phyloP scores from a whole-genome alignment of 108 stramenopile genomes.

The Cyclotella kingstonii region DNA sequence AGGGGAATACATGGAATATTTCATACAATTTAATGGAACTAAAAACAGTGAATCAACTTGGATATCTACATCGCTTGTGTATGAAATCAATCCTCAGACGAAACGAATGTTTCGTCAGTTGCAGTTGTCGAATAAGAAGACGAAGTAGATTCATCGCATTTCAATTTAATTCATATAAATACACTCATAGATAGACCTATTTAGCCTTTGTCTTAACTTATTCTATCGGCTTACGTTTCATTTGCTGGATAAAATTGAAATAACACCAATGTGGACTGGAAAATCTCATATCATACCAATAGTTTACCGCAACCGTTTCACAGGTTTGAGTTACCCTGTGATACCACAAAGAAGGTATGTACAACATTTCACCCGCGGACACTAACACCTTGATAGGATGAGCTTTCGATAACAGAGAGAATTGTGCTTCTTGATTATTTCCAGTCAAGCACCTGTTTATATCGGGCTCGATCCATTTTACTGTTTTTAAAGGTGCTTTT shows the following conservation, averaged over 20 bases:
- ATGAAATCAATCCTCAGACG: slow-evolving; percentile 56
- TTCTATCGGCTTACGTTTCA: slow-evolving; percentile 1
- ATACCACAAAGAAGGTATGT: slow-evolving; percentile 94
- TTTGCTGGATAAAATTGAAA: slow-evolving; percentile 65
- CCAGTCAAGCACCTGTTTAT: slow-evolving; percentile 18
- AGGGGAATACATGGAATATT: slow-evolving; percentile 50
- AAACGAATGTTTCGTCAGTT: slow-evolving; percentile 41
- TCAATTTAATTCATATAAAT: neutral
- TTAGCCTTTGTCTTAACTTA: slow-evolving; percentile 2
- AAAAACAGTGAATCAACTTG: slow-evolving; percentile 35
- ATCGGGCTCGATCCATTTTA: slow-evolving; percentile 63
- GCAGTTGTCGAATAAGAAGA: slow-evolving; percentile 13
- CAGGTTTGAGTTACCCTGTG: slow-evolving; percentile 91
- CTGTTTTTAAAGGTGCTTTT: slow-evolving; percentile 4
- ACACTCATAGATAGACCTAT: neutral
- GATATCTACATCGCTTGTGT: slow-evolving; percentile 37
- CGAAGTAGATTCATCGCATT: neutral
- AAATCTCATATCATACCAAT: slow-evolving; percentile 97
- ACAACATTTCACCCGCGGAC: slow-evolving; percentile 68
- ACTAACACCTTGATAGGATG: slow-evolving; percentile 42
- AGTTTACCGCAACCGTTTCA: slow-evolving; percentile 93
- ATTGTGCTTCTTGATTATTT: slow-evolving; percentile 4
- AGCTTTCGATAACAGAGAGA: slow-evolving; percentile 29
- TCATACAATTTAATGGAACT: slow-evolving; percentile 41
- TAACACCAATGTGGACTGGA: slow-evolving; percentile 76